A percentile compares a stretch with the other conserved stretches of the same genome.
These are phyloP conservation scores for Leucosporidium scottii DNA, from an alignment of 768 basidiomycete species.

Conservation along the genomic window DNA sequence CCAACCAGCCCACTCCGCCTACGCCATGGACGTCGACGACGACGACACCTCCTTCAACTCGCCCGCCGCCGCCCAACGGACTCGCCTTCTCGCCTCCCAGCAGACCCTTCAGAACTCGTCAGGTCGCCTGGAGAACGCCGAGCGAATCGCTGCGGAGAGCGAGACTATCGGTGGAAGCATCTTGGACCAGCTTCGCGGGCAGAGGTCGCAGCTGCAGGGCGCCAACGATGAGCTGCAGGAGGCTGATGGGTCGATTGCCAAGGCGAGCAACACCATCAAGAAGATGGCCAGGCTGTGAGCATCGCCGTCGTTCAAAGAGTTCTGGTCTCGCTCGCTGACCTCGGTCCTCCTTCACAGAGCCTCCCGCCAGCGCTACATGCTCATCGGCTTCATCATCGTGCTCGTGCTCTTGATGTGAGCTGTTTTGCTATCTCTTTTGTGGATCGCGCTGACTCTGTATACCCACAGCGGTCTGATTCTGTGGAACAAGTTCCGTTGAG, in stretches of 20 bases:
- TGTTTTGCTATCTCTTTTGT: neutral
- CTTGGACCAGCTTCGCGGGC: conserved; percentile 42
- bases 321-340: neutral
- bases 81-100: conserved; percentile 22
- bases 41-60: neutral
- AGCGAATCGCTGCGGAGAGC: conserved; percentile 45
- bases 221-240: conserved; percentile 39
- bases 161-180: conserved; percentile 46
- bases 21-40: conserved; percentile 15
- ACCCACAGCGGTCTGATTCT: conserved; percentile 36
- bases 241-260: conserved; percentile 44
- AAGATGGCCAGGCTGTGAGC: conserved; percentile 46
- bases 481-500: conserved; percentile 17
- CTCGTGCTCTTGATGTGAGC: conserved; percentile 39
- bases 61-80: conserved; percentile 10
- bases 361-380: conserved; percentile 27
- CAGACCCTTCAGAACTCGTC: conserved; percentile 16
- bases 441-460: neutral
- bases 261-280: conserved; percentile 44
- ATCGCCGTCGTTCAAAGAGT: neutral
- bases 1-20: conserved; percentile 9
- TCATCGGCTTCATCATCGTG: conserved; percentile 42
- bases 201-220: conserved; percentile 44
- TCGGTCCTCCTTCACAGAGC: neutral
- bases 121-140: conserved; percentile 43